Evolutionary conservation across 495 filamentous ascomycete genomes (phyloP).

Genomic region (Clohesyomyces aquaticus): DNA sequence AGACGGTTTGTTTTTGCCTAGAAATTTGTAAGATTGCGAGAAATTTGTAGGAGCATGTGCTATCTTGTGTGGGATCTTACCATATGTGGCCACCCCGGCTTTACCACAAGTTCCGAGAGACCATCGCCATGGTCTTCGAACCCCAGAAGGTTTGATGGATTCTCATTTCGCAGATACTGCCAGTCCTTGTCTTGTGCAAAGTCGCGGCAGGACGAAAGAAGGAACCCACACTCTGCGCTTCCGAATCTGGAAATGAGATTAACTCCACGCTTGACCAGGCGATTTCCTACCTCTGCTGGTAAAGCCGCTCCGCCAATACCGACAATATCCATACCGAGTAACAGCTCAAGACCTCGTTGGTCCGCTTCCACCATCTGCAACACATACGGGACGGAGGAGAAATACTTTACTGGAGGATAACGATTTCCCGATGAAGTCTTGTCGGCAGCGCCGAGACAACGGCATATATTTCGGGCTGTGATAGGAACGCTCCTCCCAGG

Average conservation of each 20-base stretch:
- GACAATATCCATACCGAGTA: slow-evolving; percentile 57
- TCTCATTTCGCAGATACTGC: slow-evolving; percentile 61
- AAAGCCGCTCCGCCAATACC: slow-evolving; percentile 63
- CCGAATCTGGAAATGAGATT: slow-evolving; percentile 61
- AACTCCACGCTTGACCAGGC: slow-evolving; percentile 52
- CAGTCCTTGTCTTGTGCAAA: slow-evolving; percentile 62
- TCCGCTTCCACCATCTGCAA: slow-evolving; percentile 54
- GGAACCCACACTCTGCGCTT: slow-evolving; percentile 63
- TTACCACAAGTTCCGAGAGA: slow-evolving; percentile 62
- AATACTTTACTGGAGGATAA: slow-evolving; percentile 50
- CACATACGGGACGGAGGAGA: slow-evolving; percentile 63
- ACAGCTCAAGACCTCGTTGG: slow-evolving; percentile 43
- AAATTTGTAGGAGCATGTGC: not conserved
- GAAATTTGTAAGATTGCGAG: slow-evolving; percentile 42
- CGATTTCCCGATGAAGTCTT: slow-evolving; percentile 1
- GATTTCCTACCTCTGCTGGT: slow-evolving; percentile 51
- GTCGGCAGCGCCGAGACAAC: slow-evolving; percentile 43
- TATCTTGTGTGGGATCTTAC: not conserved
- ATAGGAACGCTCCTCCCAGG: slow-evolving; percentile 55
- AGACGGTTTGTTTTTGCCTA: slow-evolving; percentile 56
- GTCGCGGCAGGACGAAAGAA: slow-evolving; percentile 56
- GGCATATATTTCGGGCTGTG: slow-evolving; percentile 53
- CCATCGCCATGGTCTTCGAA: slow-evolving; percentile 62
- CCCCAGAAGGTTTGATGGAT: slow-evolving; percentile 7
- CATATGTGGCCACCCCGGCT: slow-evolving; percentile 65